phyloP scores from a whole-genome alignment of 108 stramenopile genomes.

The Fistulifera pelliculosa region DNA sequence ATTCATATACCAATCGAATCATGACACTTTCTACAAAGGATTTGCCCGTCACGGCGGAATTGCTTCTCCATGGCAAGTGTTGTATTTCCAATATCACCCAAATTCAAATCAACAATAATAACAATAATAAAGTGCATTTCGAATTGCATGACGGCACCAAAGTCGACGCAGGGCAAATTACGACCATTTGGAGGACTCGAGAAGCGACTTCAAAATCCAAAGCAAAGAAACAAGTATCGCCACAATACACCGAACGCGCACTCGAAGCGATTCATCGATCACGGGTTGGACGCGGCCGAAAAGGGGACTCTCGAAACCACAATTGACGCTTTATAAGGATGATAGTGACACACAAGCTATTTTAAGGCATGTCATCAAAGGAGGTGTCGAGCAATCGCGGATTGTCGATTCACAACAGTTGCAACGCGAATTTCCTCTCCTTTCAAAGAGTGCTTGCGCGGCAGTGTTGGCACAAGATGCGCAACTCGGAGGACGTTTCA shows the following conservation, averaged over 20 bases:
- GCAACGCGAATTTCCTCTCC: constrained; percentile 1
- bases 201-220: neutral
- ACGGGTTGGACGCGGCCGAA: constrained; percentile 1
- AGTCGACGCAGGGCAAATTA: constrained; percentile 53
- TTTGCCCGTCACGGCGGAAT: neutral
- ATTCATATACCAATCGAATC: neutral
- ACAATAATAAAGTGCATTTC: too few relatives aligned
- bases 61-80: neutral
- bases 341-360: neutral
- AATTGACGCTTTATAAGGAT: neutral
- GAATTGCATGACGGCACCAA: too few relatives aligned
- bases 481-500: constrained; percentile 58
- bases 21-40: neutral
- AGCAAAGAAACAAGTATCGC: constrained; percentile 16
- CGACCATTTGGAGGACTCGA: constrained; percentile 44
- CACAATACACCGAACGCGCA: constrained; percentile 11
- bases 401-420: neutral
- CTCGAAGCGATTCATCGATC: neutral
- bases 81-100: too few relatives aligned
- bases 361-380: constrained; percentile 3
- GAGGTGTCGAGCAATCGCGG: constrained; percentile 1
- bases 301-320: neutral
- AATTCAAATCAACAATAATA: too few relatives aligned
- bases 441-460: constrained; percentile 16
- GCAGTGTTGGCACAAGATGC: constrained; percentile 45